A percentile compares a stretch with the other conserved stretches of the same genome.
These are phyloP conservation scores for Diaporthe sp. DNA, from an alignment of 2,329 filamentous ascomycete genomes.

Conservation along the genomic window DNA sequence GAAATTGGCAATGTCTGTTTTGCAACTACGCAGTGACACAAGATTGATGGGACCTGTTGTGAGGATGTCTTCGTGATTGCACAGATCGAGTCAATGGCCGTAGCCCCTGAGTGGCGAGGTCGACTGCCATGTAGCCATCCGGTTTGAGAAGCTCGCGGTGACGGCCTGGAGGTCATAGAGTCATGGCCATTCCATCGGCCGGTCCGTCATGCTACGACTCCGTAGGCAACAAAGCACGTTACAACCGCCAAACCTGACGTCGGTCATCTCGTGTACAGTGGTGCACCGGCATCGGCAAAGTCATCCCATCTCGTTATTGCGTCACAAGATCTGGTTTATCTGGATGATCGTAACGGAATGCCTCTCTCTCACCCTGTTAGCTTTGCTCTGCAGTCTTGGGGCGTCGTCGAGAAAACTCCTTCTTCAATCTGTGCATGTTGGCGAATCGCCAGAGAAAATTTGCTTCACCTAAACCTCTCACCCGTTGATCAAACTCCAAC, in stretches of 20 bases:
- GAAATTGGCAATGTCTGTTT: neutral
- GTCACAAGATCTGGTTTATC: neutral
- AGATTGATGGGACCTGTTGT: neutral
- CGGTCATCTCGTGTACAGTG: neutral
- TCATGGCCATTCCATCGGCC: neutral
- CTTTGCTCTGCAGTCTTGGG: neutral
- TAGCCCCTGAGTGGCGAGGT: neutral
- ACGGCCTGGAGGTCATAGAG: neutral
- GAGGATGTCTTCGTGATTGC: neutral
- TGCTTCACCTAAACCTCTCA: neutral
- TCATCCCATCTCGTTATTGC: neutral
- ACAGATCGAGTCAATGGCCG: neutral
- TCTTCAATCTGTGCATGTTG: neutral
- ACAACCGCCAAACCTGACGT: neutral
- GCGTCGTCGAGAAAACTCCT: too few relatives aligned
- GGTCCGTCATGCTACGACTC: neutral
- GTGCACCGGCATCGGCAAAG: neutral
- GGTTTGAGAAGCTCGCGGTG: neutral
- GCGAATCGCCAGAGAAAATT: neutral
- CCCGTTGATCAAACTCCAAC: constrained; percentile 19
- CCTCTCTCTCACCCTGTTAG: neutral
- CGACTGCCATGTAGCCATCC: neutral
- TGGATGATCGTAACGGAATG: neutral
- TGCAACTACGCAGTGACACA: neutral
- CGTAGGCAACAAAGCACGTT: neutral